Percentiles rank a stretch among this genome's conserved stretches.
Evolutionary conservation across 148 eudicot genomes (phyloP).

Genomic region (Bassia scoparia): DNA sequence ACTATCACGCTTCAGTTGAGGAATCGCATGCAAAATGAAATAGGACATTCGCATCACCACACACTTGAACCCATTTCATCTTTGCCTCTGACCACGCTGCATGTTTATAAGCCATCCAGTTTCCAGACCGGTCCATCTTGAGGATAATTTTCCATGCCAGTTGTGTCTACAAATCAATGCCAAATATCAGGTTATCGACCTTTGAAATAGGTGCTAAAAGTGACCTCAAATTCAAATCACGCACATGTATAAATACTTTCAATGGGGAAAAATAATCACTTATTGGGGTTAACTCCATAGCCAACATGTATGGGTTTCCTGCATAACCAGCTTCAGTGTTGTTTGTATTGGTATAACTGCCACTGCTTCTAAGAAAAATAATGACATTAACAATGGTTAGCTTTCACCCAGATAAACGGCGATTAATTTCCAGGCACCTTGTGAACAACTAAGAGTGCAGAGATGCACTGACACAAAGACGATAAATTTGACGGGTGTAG

Average conservation of each 20-base stretch:
- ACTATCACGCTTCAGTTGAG: slow-evolving; percentile 30
- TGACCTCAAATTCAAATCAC: neutral
- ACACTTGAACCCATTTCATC: slow-evolving; percentile 42
- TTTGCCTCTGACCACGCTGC: slow-evolving; percentile 74
- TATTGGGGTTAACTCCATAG: slow-evolving; percentile 59
- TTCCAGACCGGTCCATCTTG: slow-evolving; percentile 75
- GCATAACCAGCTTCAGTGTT: slow-evolving; percentile 66
- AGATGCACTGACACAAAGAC: neutral
- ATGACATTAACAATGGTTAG: neutral
- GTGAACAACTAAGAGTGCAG: neutral
- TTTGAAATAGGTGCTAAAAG: neutral
- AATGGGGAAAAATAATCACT: neutral
- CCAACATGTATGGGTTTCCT: slow-evolving; percentile 60
- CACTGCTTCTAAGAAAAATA: slow-evolving; percentile 24
- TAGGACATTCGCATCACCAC: slow-evolving; percentile 28
- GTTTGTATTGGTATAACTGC: slow-evolving; percentile 53
- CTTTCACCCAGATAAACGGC: neutral
- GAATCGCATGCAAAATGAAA: slow-evolving; percentile 29
- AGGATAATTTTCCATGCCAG: slow-evolving; percentile 69
- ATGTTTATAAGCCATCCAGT: slow-evolving; percentile 75
- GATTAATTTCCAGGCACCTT: neutral
- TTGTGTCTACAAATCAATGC: slow-evolving; percentile 39
- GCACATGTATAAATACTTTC: neutral
- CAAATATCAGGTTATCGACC: neutral
- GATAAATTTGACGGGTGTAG: neutral